Base-by-base conservation (phyloP, 208 protist species). In the Leishmania amazonensis region DNA sequence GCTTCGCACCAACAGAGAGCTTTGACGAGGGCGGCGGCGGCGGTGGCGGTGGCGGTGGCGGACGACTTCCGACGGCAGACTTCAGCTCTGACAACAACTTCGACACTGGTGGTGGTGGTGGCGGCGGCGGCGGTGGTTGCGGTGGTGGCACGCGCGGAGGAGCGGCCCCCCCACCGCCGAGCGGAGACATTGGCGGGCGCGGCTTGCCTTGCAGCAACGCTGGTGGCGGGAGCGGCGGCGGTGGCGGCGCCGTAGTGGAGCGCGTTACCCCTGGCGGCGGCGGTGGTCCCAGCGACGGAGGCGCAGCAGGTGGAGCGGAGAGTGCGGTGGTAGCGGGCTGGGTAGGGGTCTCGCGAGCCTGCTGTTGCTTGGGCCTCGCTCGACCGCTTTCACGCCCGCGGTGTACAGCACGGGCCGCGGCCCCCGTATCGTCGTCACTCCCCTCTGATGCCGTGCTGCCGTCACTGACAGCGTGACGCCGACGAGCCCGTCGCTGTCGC, bases 201-300 rank as follows among this genome's bases (percentile, higher is more conserved):
- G 72, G 35, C 68, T 35, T 11, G 4, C 83, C 75, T 54, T 79
- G 68, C n/a, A 84, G 75, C 8, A 80, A 53, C 53, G 78, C 45
- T 1, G 80, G 7, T 2, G 65, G 81, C 19, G 77, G 76, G 68
- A 78, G 82, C 53, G 86, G 85, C n/a, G 85, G 87, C 19, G 86
- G 89, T 51, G 83, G 84, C 31, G 79, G 80, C 7, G 84, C 81
- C 2, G 81, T 83, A 3, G 77, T 85, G 21, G 73, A 81, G 24
- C 38, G 75, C 57, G 75, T 89, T 40, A 89, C 80, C 8, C 81
- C 87, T 68, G 88, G 88, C 15, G 79, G 83, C 4, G 83, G 78
- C 21, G 84, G 84, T 17, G 76, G 75, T 65, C 21, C 68, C 24
- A 35, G 68, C 42, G 42, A 53, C 4, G 17, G 70, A 38, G 70